Conservation (phyloP, 1,284 basidiomycete genomes). For the Melampsora americana region DNA sequence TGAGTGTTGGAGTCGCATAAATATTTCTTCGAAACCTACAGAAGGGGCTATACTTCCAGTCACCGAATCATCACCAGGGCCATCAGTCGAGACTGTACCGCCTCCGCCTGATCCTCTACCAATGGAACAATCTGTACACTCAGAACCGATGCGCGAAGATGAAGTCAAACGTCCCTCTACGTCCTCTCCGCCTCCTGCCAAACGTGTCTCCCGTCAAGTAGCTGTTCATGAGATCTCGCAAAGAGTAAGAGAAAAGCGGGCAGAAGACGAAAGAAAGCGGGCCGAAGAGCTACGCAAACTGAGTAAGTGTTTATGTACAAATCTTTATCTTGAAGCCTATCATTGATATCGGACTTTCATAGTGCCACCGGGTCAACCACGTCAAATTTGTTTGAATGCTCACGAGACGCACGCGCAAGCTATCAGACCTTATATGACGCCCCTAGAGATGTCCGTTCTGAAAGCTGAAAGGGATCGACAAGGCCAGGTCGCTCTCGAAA, state of each 20-base stretch:
- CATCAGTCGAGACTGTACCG: not conserved
- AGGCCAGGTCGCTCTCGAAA: conserved; percentile 31
- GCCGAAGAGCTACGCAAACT: conserved; percentile 4
- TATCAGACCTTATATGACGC: conserved; percentile 41
- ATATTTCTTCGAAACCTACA: conserved; percentile 7
- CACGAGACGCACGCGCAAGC: conserved; percentile 42
- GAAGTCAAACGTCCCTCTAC: not conserved
- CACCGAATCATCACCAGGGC: conserved; percentile 6
- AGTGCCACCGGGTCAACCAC: conserved; percentile 20
- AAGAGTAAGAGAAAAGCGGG: conserved; percentile 27
- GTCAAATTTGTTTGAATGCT: conserved; percentile 22
- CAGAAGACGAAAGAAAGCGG: not conserved
- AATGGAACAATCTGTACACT: not conserved
- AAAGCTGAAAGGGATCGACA: conserved; percentile 41
- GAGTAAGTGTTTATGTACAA: conserved; percentile 4
- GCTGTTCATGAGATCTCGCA: conserved; percentile 26
- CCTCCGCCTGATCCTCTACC: conserved; percentile 6
- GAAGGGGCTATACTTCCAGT: not conserved
- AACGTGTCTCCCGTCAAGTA: conserved; percentile 27
- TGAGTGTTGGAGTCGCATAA: conserved; percentile 31
- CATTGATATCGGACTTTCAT: not conserved
- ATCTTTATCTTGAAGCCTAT: not conserved
- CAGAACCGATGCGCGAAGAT: not conserved
- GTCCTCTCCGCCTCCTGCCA: conserved; percentile 15
- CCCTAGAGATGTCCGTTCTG: conserved; percentile 38